Conservation (phyloP, 2,329 filamentous ascomycete genomes). For the Trichoderma sp. region DNA sequence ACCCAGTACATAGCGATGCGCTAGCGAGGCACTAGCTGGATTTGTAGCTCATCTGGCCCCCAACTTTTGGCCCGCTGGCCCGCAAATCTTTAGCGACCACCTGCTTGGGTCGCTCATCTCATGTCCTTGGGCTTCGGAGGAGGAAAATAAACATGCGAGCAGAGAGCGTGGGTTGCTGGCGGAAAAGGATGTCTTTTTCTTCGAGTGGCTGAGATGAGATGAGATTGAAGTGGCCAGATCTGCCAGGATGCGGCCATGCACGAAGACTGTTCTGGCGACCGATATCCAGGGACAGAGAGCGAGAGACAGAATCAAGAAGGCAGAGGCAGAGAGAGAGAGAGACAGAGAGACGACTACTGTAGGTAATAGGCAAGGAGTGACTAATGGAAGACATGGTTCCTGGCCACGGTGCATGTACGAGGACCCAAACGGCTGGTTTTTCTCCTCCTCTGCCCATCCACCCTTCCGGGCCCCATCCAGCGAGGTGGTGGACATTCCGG, state of each 20-base stretch:
- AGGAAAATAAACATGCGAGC: not conserved
- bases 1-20: not conserved
- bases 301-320: not conserved
- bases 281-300: not conserved
- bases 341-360: too few relatives aligned
- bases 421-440: not conserved
- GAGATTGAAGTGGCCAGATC: slow-evolving; percentile 11
- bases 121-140: not conserved
- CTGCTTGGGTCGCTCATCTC: slow-evolving; percentile 18
- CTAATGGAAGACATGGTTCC: not conserved
- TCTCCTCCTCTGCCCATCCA: not conserved
- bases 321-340: not conserved
- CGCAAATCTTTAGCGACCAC: slow-evolving; percentile 16
- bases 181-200: not conserved
- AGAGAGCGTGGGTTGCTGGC: not conserved
- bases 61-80: slow-evolving; percentile 10
- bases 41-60: slow-evolving; percentile 17
- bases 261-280: not conserved
- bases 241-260: not conserved
- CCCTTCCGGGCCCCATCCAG: not conserved
- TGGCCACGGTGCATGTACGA: not conserved
- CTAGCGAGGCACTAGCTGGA: not conserved
- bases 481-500: not conserved
- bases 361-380: not conserved
- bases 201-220: slow-evolving; percentile 17